These are phyloP conservation scores for Coemansia sp. DNA, from an alignment of 192 early-diverging fungal genomes.

Conservation along the genomic window DNA sequence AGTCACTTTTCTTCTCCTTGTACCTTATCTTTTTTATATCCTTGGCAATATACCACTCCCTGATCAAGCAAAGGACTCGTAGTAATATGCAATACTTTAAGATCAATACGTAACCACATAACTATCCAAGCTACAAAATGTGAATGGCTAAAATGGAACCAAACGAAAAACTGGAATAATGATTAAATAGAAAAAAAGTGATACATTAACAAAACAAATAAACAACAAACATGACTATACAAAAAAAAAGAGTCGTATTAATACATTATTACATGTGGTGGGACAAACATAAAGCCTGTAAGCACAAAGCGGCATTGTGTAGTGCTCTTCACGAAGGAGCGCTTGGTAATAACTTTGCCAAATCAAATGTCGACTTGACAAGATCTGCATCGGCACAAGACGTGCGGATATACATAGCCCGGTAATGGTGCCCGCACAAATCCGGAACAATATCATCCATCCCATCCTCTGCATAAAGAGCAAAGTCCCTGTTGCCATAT, in stretches of 20 bases:
- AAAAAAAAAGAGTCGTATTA: neutral
- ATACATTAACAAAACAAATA: neutral
- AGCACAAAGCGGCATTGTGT: neutral
- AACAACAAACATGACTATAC: neutral
- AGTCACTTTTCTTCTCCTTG: too few species aligned
- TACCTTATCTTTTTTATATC: too few species aligned
- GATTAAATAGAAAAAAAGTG: neutral
- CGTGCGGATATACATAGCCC: constrained; percentile 40
- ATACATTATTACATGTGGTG: neutral
- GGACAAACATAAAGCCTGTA: too few species aligned
- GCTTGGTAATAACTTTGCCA: constrained; percentile 41
- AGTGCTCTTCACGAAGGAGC: constrained; percentile 20
- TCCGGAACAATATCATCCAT: too few species aligned
- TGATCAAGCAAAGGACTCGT: too few species aligned
- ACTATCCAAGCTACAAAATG: too few species aligned
- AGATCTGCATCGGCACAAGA: constrained; percentile 41
- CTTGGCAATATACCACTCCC: too few species aligned
- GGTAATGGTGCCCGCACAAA: constrained; percentile 15
- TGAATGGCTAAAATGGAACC: too few species aligned
- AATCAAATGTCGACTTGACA: constrained; percentile 44
- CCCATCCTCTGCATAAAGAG: too few species aligned
- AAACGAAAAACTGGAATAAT: too few species aligned
- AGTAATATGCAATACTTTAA: too few species aligned
- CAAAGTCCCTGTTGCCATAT: neutral
- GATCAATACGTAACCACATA: too few species aligned